Evolutionary conservation across 129 eudicot genomes (phyloP).

Genomic region (Calendula officinalis): DNA sequence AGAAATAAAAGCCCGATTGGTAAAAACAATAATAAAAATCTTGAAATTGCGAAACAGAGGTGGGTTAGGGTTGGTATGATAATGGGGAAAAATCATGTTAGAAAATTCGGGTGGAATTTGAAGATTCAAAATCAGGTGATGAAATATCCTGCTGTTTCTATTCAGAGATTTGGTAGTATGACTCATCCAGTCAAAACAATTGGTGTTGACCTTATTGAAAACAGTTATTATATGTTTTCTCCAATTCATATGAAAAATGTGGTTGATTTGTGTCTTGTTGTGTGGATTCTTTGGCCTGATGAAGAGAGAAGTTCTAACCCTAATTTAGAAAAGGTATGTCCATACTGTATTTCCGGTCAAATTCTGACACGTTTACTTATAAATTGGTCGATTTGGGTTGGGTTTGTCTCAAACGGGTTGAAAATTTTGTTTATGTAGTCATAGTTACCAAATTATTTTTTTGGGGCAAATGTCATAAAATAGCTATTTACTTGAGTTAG

Average conservation of each 20-base stretch:
- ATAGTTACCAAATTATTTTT: not conserved
- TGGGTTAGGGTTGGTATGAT: slow-evolving; percentile 66
- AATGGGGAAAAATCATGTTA: slow-evolving; percentile 58
- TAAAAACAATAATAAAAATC: slow-evolving; percentile 10
- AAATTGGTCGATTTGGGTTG: not conserved
- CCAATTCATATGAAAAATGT: slow-evolving; percentile 53
- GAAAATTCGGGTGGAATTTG: slow-evolving; percentile 75
- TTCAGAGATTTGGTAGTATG: slow-evolving; percentile 58
- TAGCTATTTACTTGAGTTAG: too few species aligned
- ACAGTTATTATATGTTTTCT: slow-evolving; percentile 51
- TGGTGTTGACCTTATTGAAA: slow-evolving; percentile 62
- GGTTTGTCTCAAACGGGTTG: not conserved
- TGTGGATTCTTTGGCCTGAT: slow-evolving; percentile 97
- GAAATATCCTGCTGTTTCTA: slow-evolving; percentile 66
- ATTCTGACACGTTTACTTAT: not conserved
- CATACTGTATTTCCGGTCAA: not conserved
- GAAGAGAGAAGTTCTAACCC: slow-evolving; percentile 91
- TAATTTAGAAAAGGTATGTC: slow-evolving; percentile 83
- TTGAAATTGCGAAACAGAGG: slow-evolving; percentile 58
- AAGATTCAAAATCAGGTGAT: slow-evolving; percentile 87
- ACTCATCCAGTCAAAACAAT: slow-evolving; percentile 42
- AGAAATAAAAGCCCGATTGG: slow-evolving; percentile 24
- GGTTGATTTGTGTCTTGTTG: slow-evolving; percentile 65
- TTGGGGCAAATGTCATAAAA: not conserved
- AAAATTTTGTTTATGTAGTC: too few species aligned